Evolutionary conservation across 768 basidiomycete genomes (phyloP), one percentile per base, ranked within the genome.

Genomic region (Tubosaeta brunneosetosa): DNA sequence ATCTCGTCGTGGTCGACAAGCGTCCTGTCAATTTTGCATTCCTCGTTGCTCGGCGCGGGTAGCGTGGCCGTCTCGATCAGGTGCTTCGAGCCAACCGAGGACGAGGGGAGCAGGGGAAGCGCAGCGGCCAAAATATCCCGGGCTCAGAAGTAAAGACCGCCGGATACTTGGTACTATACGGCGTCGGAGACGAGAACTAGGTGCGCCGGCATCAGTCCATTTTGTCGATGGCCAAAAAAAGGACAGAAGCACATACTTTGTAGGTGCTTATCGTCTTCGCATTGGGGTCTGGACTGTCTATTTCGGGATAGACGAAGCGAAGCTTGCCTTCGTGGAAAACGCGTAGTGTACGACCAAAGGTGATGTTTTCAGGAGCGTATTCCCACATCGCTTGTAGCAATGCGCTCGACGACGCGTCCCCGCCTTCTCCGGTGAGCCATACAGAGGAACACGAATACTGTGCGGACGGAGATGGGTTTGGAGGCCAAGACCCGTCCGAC

Each of bases 361-460:
- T 58, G 8, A 67, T 31, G 9, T 47, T 49, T 19, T 63, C 53
- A 8, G 66, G 66, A 29, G 48, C 14, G 38, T 53, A 50, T 27
- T 55, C 54, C 66, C 66, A 67, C 14, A 56, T 51, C 0, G 55
- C 19, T 1, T 8, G 57, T 6, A 69, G 47, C 33, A 22, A 22
- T 22, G 85, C 77, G 52, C 77, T 92, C 41, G 86, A 88, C 53
- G 38, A 43, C n/a, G 27, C n/a, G 22, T 44, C 43, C 6, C 25
- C 41, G 3, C 26, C 26, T 25, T 16, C 6, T 13, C 41, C 41
- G 25, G 14, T 1, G 6, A 16, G 22, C 22, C 26, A 17, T 16
- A 16, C n/a, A 25, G 25, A 25, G n/a, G 36, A 32, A n/a, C 26
- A 25, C 6, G 8, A 12, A 6, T 43, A 25, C 25, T 25, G 26